Evolutionary conservation across 192 early-diverging fungal species (phyloP).

Genomic region (Lobosporangium transversale): DNA sequence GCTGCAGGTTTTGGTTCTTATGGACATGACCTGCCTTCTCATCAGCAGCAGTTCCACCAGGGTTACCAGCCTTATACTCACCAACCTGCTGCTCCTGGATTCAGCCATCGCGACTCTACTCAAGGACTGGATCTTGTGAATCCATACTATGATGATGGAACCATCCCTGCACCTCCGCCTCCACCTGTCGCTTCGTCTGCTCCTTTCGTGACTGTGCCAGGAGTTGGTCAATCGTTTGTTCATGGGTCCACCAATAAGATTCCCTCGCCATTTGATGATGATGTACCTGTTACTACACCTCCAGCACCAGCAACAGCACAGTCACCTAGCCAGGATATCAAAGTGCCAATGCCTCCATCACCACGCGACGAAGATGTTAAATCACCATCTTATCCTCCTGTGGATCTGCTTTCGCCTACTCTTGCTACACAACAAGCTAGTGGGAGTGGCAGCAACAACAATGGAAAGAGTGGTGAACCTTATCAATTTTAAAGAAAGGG

Average conservation of each 20-base stretch:
- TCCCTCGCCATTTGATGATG: slow-evolving; percentile 39
- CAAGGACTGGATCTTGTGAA: slow-evolving; percentile 37
- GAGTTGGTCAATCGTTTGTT: slow-evolving; percentile 13
- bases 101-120: slow-evolving; percentile 24
- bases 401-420: neutral
- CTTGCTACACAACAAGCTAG: neutral
- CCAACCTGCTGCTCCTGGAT: slow-evolving; percentile 29
- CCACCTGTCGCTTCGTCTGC: neutral
- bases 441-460: neutral
- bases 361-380: neutral
- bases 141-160: slow-evolving; percentile 41
- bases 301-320: neutral
- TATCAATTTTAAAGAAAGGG: slow-evolving; percentile 13
- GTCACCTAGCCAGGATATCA: slow-evolving; percentile 1
- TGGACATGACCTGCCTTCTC: slow-evolving; percentile 2
- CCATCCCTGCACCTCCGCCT: slow-evolving; percentile 7
- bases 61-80: slow-evolving; percentile 12
- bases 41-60: slow-evolving; percentile 1
- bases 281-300: neutral
- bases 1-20: slow-evolving; percentile 28
- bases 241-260: slow-evolving; percentile 28
- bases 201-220: neutral
- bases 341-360: slow-evolving; percentile 11
- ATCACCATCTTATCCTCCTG: neutral
- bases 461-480: slow-evolving; percentile 2